Conservation (phyloP, 768 basidiomycete species). For the Antrodiella citrinella region DNA sequence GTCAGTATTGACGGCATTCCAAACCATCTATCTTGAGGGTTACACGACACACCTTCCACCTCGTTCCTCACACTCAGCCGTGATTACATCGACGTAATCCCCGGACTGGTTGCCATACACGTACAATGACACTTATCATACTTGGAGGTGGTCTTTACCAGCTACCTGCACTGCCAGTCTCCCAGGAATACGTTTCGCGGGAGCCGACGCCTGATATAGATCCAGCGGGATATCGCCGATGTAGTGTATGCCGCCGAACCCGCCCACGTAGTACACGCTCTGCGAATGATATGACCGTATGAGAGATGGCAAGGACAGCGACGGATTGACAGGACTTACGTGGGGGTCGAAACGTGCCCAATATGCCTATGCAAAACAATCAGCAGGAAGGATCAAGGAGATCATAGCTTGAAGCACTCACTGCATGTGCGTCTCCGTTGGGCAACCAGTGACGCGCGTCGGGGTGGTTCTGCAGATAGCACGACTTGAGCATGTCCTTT, state of each 20-base stretch:
- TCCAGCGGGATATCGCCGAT: constrained; percentile 43
- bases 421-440: constrained; percentile 37
- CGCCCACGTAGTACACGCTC: constrained; percentile 47
- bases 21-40: too few relatives aligned
- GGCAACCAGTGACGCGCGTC: constrained; percentile 48
- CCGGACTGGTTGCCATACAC: too few relatives aligned
- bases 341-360: constrained; percentile 51
- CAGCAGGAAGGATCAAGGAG: constrained; percentile 6
- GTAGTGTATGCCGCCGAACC: constrained; percentile 44
- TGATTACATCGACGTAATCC: too few relatives aligned
- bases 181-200: neutral
- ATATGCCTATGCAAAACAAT: constrained; percentile 28
- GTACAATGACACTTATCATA: too few relatives aligned
- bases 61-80: too few relatives aligned
- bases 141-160: too few relatives aligned
- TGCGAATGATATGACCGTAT: constrained; percentile 13
- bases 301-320: neutral
- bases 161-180: neutral
- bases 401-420: too few relatives aligned
- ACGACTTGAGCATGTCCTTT: constrained; percentile 26
- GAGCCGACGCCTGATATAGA: constrained; percentile 27
- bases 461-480: constrained; percentile 39
- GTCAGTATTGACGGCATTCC: too few relatives aligned
- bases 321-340: constrained; percentile 24
- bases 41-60: too few relatives aligned